Conservation (phyloP, 2,329 filamentous ascomycete species). For the Akanthomyces muscarius region DNA sequence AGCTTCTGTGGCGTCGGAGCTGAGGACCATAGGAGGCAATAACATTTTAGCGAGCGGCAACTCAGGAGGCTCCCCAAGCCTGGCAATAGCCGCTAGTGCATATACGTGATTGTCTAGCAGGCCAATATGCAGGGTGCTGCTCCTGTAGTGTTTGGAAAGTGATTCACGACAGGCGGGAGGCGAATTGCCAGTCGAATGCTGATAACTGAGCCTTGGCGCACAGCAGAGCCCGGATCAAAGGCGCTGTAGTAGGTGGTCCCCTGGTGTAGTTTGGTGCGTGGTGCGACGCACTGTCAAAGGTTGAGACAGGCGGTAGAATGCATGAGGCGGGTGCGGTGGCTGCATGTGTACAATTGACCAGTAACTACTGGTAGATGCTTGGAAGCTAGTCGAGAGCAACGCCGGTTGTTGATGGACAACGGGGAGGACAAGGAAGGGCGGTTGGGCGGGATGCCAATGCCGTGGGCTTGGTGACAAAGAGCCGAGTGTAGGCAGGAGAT, state of each 20-base stretch:
- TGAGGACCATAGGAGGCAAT: slow-evolving; percentile 1
- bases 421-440: neutral
- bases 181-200: neutral
- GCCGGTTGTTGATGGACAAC: neutral
- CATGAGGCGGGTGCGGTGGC: slow-evolving; percentile 6
- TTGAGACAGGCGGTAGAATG: slow-evolving; percentile 4
- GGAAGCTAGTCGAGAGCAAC: neutral
- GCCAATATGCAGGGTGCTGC: neutral
- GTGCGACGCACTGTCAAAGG: slow-evolving; percentile 1
- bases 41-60: slow-evolving; percentile 3
- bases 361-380: neutral
- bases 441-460: neutral
- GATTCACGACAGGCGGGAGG: neutral
- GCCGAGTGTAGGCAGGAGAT: too few species aligned
- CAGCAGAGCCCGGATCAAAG: neutral
- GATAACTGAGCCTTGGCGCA: slow-evolving; percentile 10
- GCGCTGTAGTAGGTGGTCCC: neutral
- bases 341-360: neutral
- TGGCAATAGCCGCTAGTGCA: neutral
- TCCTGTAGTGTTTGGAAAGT: slow-evolving; percentile 3
- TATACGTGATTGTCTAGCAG: neutral
- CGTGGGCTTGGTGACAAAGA: neutral
- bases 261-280: neutral
- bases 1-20: neutral
- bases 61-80: neutral